phyloP scores from a whole-genome alignment of 768 basidiomycete species.

The Boletus reticuloceps region DNA sequence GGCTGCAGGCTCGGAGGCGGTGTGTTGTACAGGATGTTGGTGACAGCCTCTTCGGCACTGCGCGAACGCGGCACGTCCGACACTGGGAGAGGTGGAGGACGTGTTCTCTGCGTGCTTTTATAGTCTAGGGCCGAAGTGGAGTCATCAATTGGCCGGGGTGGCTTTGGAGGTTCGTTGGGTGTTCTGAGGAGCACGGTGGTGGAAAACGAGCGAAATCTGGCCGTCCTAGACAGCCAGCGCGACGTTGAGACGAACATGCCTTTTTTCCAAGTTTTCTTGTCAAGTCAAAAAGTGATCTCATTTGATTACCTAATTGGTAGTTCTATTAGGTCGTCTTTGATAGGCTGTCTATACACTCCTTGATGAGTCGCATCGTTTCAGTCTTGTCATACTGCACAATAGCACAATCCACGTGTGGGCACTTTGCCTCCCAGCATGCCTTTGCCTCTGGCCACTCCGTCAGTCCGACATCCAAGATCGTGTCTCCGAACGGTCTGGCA shows the following conservation, averaged over 20 bases:
- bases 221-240: constrained; percentile 18
- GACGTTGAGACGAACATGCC: constrained; percentile 13
- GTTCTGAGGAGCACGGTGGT: constrained; percentile 13
- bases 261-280: background rate
- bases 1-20: constrained; percentile 89
- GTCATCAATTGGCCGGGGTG: constrained; percentile 82
- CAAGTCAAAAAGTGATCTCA: background rate
- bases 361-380: constrained; percentile 52
- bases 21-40: constrained; percentile 96
- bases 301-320: constrained; percentile 13
- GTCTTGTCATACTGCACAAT: constrained; percentile 55
- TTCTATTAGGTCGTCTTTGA: constrained; percentile 34
- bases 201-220: constrained; percentile 23
- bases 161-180: constrained; percentile 51
- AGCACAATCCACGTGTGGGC: constrained; percentile 42
- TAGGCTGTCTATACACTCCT: constrained; percentile 51
- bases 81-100: constrained; percentile 82
- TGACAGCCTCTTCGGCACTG: constrained; percentile 93
- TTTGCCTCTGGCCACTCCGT: constrained; percentile 56
- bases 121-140: constrained; percentile 95
- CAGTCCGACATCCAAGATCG: constrained; percentile 47
- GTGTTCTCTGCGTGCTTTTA: constrained; percentile 65
- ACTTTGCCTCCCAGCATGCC: constrained; percentile 60
- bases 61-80: constrained; percentile 83
- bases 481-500: constrained; percentile 55